phyloP scores from a whole-genome alignment of 2,329 filamentous ascomycete species.

The Pyrenophora graminea region DNA sequence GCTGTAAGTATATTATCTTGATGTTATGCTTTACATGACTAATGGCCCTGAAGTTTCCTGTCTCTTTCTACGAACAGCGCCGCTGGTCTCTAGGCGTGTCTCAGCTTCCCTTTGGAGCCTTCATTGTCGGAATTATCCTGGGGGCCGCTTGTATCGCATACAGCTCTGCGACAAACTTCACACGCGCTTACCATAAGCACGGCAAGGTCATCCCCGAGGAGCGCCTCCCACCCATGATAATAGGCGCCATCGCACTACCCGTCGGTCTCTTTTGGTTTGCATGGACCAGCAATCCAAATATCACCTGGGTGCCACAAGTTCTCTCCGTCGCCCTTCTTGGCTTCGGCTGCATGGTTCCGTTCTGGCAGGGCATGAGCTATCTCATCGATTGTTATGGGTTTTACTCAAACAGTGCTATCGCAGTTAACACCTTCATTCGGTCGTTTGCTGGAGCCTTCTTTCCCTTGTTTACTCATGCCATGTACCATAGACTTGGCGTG shows the following conservation, averaged over 20 bases:
- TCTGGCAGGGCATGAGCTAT: slow-evolving; percentile 84
- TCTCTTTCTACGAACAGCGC: slow-evolving; percentile 67
- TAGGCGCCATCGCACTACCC: slow-evolving; percentile 62
- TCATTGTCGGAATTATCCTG: slow-evolving; percentile 65
- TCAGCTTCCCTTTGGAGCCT: slow-evolving; percentile 66
- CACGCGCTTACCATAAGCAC: slow-evolving; percentile 33
- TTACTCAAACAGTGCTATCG: slow-evolving; percentile 53
- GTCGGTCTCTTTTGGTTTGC: slow-evolving; percentile 65
- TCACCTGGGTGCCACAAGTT: slow-evolving; percentile 61
- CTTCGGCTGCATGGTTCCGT: slow-evolving; percentile 75
- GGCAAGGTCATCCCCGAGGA: slow-evolving; percentile 62
- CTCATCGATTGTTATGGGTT: slow-evolving; percentile 67
- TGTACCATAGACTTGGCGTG: slow-evolving; percentile 50
- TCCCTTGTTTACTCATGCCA: slow-evolving; percentile 54
- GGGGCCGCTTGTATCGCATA: slow-evolving; percentile 46
- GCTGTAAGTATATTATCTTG: slow-evolving; percentile 26
- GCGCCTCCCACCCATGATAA: slow-evolving; percentile 68
- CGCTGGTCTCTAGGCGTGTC: slow-evolving; percentile 66
- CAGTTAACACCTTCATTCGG: slow-evolving; percentile 56
- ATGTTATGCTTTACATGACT: slow-evolving; percentile 48
- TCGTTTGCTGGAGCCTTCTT: slow-evolving; percentile 56
- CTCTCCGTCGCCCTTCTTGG: slow-evolving; percentile 65
- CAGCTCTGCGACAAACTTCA: slow-evolving; percentile 42
- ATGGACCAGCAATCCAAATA: slow-evolving; percentile 57
- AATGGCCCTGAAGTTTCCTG: slow-evolving; percentile 54